Base-by-base conservation (phyloP, 2,329 filamentous ascomycete species). In the Keithomyces neogunnii region DNA sequence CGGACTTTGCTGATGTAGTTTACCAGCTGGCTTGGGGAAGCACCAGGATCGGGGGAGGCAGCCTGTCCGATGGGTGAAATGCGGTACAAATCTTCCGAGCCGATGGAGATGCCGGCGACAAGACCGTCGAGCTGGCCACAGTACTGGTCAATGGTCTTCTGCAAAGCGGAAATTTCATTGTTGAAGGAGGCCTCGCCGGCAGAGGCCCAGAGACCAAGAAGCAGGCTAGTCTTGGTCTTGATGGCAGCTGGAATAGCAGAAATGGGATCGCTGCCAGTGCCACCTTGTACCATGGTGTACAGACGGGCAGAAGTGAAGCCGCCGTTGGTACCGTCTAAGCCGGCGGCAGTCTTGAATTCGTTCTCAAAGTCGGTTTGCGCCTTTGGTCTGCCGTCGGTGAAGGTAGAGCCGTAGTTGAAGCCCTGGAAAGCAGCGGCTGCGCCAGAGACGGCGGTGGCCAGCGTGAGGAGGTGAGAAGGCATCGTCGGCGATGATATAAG, bases 81-180 rank as follows among this genome's bases (percentile, higher is more conserved):
- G 63, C 88, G 85, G 77, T 93, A 93, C 43, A 93, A 77, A 66
- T 96, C 90, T 75, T 96, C 90, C 58, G 80, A 87, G 55, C 90
- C 90, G 49, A 95, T 82, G 0, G 88, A 91, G 69, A 95, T 92
- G 66, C 88, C 90, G 51, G 82, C 85, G 43, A 95, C 82, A 19
- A 86, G 73, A 51, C 76, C 72, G 39, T 77, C 77, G 60, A 95
- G 82, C 46, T 76, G 71, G 8, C 72, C 69, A 52, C 88, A 88
- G 65, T 89, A 90, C 62, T 82, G 74, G 47, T 69, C 58, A 57
- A 91, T 85, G 58, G 89, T 87, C 43, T 74, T 70, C 66, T 80
- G 79, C 47, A 96, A 76, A 11, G 89, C 89, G 3, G 74, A 65
- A 46, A 95, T 71, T 71, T 96, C 89, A 64, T 89, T 87, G 65